These are phyloP conservation scores for Trichosporon inkin DNA, from an alignment of 1,284 basidiomycete species.

Conservation along the genomic window DNA sequence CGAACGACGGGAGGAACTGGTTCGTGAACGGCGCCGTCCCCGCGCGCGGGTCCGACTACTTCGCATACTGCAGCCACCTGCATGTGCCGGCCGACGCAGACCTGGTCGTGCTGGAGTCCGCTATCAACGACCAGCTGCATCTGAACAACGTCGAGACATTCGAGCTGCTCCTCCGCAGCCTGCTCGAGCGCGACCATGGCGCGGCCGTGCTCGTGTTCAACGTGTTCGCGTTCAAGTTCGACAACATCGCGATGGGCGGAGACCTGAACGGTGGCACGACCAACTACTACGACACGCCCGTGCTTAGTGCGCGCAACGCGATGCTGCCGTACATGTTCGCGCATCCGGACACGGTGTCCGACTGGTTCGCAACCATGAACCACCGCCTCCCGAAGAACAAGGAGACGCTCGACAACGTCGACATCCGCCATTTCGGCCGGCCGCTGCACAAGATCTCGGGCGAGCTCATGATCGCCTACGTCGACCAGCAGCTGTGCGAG, in stretches of 20 bases:
- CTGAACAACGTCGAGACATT: conserved; percentile 11
- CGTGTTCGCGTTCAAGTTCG: conserved; percentile 40
- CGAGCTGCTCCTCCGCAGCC: conserved; percentile 16
- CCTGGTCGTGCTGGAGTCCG: conserved; percentile 33
- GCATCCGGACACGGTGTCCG: conserved; percentile 24
- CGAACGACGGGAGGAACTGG: conserved; percentile 20
- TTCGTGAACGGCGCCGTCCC: conserved; percentile 34
- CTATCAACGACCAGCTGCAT: conserved; percentile 35
- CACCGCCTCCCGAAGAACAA: not conserved
- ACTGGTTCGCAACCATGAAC: conserved; percentile 26
- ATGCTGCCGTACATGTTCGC: conserved; percentile 25
- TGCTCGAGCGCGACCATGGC: conserved; percentile 5
- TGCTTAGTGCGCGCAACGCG: conserved; percentile 36
- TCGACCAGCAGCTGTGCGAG: conserved; percentile 42
- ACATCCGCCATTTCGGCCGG: conserved; percentile 34
- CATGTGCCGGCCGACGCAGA: conserved; percentile 35
- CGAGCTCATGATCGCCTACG: conserved; percentile 36
- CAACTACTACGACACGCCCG: conserved; percentile 45
- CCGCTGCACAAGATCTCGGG: conserved; percentile 32
- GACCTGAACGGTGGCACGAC: conserved; percentile 39
- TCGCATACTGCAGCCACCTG: conserved; percentile 31
- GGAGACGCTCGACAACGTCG: conserved; percentile 21
- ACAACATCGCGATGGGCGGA: conserved; percentile 33
- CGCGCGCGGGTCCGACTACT: conserved; percentile 31
- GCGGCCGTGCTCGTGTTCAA: conserved; percentile 23